Evolutionary conservation across 106 monocot genomes (phyloP).

Genomic region (Allium cepa): DNA sequence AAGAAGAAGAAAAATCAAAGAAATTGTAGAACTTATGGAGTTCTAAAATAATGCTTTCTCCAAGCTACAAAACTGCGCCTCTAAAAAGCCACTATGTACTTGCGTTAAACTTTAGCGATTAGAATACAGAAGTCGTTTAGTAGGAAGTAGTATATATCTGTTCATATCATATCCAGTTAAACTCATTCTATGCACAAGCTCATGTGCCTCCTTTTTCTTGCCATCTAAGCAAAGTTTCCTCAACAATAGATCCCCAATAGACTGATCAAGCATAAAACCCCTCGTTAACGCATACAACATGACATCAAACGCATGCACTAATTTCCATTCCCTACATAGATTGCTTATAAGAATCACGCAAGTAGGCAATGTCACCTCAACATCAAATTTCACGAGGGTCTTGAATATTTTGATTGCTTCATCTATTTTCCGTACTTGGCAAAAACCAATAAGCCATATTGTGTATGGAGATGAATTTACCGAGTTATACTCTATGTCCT

Average conservation of each 20-base stretch:
- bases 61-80: no score
- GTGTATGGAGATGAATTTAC: constrained; percentile 44
- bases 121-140: constrained; percentile 24
- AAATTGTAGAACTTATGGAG: no score
- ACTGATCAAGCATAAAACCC: constrained; percentile 37
- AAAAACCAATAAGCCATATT: constrained; percentile 75
- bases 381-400: constrained; percentile 33
- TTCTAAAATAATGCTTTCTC: no score
- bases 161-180: constrained; percentile 68
- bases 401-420: constrained; percentile 50
- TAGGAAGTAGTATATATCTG: constrained; percentile 35
- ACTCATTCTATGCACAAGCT: constrained; percentile 44
- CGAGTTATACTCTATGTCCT: constrained; percentile 21
- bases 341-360: constrained; percentile 47
- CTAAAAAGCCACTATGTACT: no score
- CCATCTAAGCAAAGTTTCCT: constrained; percentile 42
- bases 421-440: constrained; percentile 34
- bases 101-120: no score
- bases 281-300: constrained; percentile 59
- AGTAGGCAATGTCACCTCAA: constrained; percentile 42
- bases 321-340: constrained; percentile 40
- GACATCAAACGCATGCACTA: constrained; percentile 39
- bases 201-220: constrained; percentile 35
- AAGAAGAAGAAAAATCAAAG: no score
- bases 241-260: constrained; percentile 52